Percentiles rank a stretch among this genome's conserved stretches.
phyloP scores from a whole-genome alignment of 2,329 filamentous ascomycete species.

The Fusarium longipes region DNA sequence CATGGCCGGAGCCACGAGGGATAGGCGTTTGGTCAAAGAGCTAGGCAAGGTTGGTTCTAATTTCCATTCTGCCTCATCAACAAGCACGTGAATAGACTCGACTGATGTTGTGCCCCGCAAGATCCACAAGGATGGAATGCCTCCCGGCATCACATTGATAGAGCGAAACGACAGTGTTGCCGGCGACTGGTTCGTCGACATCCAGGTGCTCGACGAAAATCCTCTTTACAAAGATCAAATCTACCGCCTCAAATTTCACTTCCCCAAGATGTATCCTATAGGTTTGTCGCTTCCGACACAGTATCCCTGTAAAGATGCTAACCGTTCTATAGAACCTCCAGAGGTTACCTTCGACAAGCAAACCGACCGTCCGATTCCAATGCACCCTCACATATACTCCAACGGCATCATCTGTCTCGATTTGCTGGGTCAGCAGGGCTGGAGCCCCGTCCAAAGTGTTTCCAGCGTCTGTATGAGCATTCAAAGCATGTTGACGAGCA shows the following conservation, averaged over 20 bases:
- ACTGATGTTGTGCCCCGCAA: conserved; percentile 53
- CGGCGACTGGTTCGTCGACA: conserved; percentile 88
- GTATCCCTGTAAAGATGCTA: not conserved
- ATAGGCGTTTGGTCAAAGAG: conserved; percentile 70
- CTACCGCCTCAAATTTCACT: conserved; percentile 89
- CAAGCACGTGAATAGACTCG: not conserved
- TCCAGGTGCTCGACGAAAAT: conserved; percentile 88
- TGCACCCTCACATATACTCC: conserved; percentile 97
- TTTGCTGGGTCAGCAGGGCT: conserved; percentile 85
- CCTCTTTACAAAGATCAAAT: conserved; percentile 84
- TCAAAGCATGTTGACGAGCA: conserved; percentile 98
- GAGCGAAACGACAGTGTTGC: conserved; percentile 80
- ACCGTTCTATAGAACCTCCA: conserved; percentile 76
- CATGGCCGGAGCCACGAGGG: conserved; percentile 61
- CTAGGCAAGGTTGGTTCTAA: conserved; percentile 61
- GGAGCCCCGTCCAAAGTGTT: conserved; percentile 97
- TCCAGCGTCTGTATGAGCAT: conserved; percentile 97
- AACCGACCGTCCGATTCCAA: conserved; percentile 77
- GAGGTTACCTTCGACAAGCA: conserved; percentile 88
- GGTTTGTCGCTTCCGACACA: conserved; percentile 63
- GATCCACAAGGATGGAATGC: conserved; percentile 66
- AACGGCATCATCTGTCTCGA: conserved; percentile 99
- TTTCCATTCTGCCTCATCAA: not conserved
- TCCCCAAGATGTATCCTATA: conserved; percentile 88
- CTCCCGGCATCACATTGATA: conserved; percentile 81